phyloP scores from a whole-genome alignment of 2,329 filamentous ascomycete genomes.

The Talaromyces verruculosus region DNA sequence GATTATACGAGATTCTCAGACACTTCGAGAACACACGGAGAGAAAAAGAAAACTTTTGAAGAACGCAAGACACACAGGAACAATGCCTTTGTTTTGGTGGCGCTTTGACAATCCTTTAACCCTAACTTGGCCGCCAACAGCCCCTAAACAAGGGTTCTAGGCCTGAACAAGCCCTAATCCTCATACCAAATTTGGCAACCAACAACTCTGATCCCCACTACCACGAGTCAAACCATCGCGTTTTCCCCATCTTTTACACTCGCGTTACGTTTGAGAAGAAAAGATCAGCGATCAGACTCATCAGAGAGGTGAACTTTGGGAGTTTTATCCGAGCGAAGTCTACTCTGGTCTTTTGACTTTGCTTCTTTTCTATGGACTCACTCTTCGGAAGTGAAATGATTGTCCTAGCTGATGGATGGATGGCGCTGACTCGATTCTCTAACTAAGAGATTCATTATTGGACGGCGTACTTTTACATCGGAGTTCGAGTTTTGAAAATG shows the following conservation, averaged over 20 bases:
- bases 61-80: not conserved
- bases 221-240: not conserved
- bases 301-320: not conserved
- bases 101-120: not conserved
- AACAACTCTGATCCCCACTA: slow-evolving; percentile 1
- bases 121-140: not conserved
- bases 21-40: not conserved
- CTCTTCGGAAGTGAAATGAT: too few relatives aligned
- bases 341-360: not conserved
- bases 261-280: not conserved
- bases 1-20: not conserved
- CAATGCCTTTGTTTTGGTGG: not conserved
- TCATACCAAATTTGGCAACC: not conserved
- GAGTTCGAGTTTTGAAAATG: not conserved
- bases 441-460: not conserved
- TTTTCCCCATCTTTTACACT: not conserved
- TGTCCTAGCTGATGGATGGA: not conserved
- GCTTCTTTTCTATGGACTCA: too few relatives aligned
- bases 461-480: not conserved
- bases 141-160: not conserved
- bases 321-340: not conserved
- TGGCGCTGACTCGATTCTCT: not conserved
- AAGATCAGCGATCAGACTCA: not conserved
- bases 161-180: not conserved
- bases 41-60: not conserved